A percentile compares a stretch with the other conserved stretches of the same genome.
Evolutionary conservation across 345 rosid genomes (phyloP).

Genomic region (Iberis pinnata): DNA sequence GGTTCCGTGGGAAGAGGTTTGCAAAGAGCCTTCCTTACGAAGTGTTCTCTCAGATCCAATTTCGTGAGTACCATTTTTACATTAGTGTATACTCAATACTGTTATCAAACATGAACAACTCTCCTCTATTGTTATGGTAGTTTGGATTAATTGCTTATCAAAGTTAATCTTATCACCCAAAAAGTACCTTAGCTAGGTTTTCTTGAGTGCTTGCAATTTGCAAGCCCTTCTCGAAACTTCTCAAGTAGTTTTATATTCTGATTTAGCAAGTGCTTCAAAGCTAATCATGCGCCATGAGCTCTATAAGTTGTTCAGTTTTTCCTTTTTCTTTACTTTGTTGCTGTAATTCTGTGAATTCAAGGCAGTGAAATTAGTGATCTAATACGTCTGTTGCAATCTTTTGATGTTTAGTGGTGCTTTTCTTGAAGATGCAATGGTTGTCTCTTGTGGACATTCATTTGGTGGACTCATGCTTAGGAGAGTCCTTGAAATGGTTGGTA

Average conservation of each 20-base stretch:
- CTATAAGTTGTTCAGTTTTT: neutral
- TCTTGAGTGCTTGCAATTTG: too few species aligned
- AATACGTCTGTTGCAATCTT: constrained; percentile 22
- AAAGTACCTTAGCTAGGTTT: too few species aligned
- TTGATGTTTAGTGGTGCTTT: constrained; percentile 68
- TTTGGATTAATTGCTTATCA: constrained; percentile 3
- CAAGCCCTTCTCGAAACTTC: neutral
- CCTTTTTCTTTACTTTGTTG: neutral
- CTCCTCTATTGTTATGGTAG: constrained; percentile 5
- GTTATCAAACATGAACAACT: neutral
- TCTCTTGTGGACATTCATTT: constrained; percentile 97
- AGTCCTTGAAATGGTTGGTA: constrained; percentile 74
- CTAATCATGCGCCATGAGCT: constrained; percentile 4
- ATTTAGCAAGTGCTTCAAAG: constrained; percentile 1
- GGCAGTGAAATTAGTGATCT: constrained; percentile 1
- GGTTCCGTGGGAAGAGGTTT: constrained; percentile 50
- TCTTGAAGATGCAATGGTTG: constrained; percentile 91
- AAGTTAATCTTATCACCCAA: too few species aligned
- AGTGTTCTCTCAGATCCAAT: constrained; percentile 91
- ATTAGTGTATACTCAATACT: constrained; percentile 7
- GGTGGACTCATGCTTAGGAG: constrained; percentile 92
- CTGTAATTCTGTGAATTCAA: neutral
- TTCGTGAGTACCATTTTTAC: constrained; percentile 58
- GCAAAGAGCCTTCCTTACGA: constrained; percentile 85
- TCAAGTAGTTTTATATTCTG: neutral